Percentiles rank a stretch among this genome's conserved stretches.
phyloP scores from a whole-genome alignment of 2,329 filamentous ascomycete species.

The Helicocarpus griseus region DNA sequence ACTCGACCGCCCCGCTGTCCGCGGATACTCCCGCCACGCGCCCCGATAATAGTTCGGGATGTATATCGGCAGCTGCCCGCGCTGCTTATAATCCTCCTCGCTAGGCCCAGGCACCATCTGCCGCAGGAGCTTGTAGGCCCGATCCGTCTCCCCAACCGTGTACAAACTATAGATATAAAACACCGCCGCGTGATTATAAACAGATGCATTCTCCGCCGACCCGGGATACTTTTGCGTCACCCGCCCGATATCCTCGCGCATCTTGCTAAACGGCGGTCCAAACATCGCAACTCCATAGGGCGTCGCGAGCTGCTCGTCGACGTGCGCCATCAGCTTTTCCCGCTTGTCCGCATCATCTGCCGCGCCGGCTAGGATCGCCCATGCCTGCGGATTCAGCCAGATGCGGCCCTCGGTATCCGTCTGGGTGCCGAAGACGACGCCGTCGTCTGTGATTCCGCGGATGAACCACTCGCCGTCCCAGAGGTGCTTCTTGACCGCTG shows the following conservation, averaged over 20 bases:
- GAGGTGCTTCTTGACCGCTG: conserved; percentile 42
- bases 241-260: conserved; percentile 50
- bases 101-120: conserved; percentile 46
- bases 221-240: conserved; percentile 51
- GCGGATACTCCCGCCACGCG: conserved; percentile 38
- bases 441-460: conserved; percentile 49
- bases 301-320: conserved; percentile 44
- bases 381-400: conserved; percentile 50
- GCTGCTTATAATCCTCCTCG: conserved; percentile 42
- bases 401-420: conserved; percentile 45
- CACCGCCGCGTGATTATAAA: conserved; percentile 49
- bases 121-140: conserved; percentile 42
- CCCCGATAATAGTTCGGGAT: conserved; percentile 52
- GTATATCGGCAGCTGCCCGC: conserved; percentile 48
- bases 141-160: conserved; percentile 39
- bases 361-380: conserved; percentile 46
- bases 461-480: conserved; percentile 51
- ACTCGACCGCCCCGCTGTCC: conserved; percentile 47
- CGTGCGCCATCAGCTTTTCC: conserved; percentile 37
- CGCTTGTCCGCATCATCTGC: conserved; percentile 36
- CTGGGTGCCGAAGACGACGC: conserved; percentile 43
- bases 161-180: conserved; percentile 49
- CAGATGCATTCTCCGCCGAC: conserved; percentile 48
- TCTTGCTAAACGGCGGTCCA: conserved; percentile 43
- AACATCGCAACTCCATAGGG: conserved; percentile 50